phyloP scores from a whole-genome alignment of 345 rosid genomes.

The Eucalyptus pauciflora region DNA sequence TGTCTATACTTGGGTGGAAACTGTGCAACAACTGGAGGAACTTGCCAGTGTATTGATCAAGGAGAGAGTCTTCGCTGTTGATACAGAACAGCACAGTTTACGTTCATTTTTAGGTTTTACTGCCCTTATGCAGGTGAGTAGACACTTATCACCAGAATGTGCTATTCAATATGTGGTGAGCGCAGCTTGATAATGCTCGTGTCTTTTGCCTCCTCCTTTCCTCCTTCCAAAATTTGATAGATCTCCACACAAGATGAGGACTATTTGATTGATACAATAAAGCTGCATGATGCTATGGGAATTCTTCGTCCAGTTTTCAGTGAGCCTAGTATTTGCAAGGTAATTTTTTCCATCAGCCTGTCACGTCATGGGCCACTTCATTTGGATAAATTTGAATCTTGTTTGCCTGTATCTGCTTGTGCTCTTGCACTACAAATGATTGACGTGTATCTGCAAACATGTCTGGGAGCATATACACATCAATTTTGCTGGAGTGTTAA shows the following conservation, averaged over 20 bases:
- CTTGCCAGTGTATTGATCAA: slow-evolving; percentile 45
- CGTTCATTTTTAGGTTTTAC: slow-evolving; percentile 85
- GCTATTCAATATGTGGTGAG: neutral
- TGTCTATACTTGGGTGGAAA: slow-evolving; percentile 60
- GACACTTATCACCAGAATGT: neutral
- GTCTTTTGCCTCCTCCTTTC: neutral
- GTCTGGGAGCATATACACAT: neutral
- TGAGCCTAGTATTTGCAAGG: slow-evolving; percentile 80
- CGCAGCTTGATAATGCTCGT: neutral
- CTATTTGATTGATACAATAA: slow-evolving; percentile 71
- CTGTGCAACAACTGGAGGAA: slow-evolving; percentile 47
- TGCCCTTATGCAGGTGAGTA: slow-evolving; percentile 66
- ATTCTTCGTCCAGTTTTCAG: slow-evolving; percentile 64
- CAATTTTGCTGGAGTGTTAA: neutral
- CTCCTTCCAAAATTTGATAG: slow-evolving; percentile 11
- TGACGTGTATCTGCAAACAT: neutral
- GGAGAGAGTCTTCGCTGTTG: slow-evolving; percentile 55
- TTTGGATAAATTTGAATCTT: neutral
- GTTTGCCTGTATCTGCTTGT: neutral
- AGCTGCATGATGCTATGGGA: slow-evolving; percentile 67
- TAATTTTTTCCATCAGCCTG: neutral
- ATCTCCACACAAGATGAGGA: slow-evolving; percentile 58
- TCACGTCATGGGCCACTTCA: neutral
- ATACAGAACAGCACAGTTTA: slow-evolving; percentile 89
- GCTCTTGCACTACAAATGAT: neutral